Base-by-base conservation (phyloP, 2,329 filamentous ascomycete genomes). In the Blastomyces silverae region DNA sequence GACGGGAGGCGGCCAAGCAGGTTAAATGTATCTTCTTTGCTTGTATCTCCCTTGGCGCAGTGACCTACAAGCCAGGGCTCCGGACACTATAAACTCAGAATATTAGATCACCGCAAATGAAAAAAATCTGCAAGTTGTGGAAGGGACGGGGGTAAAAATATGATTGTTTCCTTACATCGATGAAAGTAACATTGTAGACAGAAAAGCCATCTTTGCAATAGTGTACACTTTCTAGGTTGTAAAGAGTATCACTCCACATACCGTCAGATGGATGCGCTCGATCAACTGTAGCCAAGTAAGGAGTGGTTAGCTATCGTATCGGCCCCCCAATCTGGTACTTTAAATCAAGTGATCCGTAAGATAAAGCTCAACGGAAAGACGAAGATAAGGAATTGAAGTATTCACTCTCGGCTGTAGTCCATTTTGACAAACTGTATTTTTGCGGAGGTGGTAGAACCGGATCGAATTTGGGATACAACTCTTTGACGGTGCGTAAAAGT, bases 1-100 rank as follows among this genome's bases (percentile, higher is more conserved):
- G 28, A 34, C 20, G 52, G 52, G 25, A 55, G 52, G 52, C 52
- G 52, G 15, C 52, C 52, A 55, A 55, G 52, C 25, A 55, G 3
- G 52, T 55, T 25, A 55, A 55, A 55, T 25, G 52, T 55, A 55
- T 13, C 5, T 20, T 55, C 52, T 34, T 34, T 17, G 52, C 25
- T 55, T n/a, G 11, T 31, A 31, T 17, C 4, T 55, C 25, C 52
- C 52, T 55, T 17, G 25, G 25, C 52, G 25, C 52, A 55, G 52
- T 55, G 52, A 7, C 52, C 52, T 34, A 34, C 52, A 55, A 55
- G 52, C 52, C 52, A 55, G 52, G 52, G 52, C 28, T 55, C 52
- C 5, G 52, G 52, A 55, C 52, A 55, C 25, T 34, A 34, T 34
- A 50, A 50, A 50, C n/a, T 50, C 46, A 13, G 20, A 25, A 25